A percentile compares a stretch with the other conserved stretches of the same genome.
These are phyloP conservation scores for Peribolospora baueri DNA, from an alignment of 768 basidiomycete species.

Conservation along the genomic window DNA sequence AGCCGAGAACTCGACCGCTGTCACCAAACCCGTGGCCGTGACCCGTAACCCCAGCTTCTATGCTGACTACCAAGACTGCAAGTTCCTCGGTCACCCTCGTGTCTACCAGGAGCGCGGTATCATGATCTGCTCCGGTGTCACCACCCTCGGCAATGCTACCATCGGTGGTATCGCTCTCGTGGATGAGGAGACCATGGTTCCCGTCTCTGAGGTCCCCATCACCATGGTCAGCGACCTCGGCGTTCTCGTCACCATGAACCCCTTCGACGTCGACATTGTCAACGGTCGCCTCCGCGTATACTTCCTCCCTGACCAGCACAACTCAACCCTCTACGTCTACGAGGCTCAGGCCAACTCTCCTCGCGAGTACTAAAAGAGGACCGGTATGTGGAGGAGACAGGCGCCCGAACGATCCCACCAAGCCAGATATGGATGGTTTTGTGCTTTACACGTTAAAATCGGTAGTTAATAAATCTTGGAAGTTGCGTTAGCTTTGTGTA, in stretches of 20 bases:
- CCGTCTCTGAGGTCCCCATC: constrained; percentile 2
- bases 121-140: constrained; percentile 7
- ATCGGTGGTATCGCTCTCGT: constrained; percentile 8
- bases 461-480: neutral
- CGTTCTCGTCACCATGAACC: constrained; percentile 1
- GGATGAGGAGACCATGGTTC: constrained; percentile 6
- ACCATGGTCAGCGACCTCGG: constrained; percentile 2
- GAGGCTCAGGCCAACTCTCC: neutral
- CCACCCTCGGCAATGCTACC: constrained; percentile 1
- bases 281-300: constrained; percentile 1
- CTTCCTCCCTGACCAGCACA: constrained; percentile 3
- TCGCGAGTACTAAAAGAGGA: neutral
- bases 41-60: constrained; percentile 2
- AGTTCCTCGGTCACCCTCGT: constrained; percentile 7
- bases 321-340: constrained; percentile 3
- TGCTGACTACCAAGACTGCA: constrained; percentile 8
- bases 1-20: neutral
- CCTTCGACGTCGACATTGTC: constrained; percentile 2
- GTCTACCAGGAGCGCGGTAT: neutral
- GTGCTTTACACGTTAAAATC: neutral
- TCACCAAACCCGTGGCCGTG: neutral
- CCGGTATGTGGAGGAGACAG: neutral
- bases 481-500: neutral
- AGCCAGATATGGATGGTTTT: neutral
- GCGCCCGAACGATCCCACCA: neutral